These are phyloP conservation scores for Fistulifera solaris DNA, from an alignment of 108 stramenopile species.

Conservation along the genomic window DNA sequence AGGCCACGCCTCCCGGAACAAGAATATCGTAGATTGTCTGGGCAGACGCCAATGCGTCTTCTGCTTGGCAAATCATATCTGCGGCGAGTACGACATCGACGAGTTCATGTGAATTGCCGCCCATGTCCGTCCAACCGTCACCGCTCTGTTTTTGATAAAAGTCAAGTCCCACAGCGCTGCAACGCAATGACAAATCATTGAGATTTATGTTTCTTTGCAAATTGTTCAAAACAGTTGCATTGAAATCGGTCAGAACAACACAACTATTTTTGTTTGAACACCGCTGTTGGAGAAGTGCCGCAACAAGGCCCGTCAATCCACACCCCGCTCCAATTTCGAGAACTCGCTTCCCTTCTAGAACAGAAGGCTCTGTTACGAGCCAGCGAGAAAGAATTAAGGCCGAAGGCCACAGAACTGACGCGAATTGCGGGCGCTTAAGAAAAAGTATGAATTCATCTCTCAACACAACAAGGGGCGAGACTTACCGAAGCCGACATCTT, in stretches of 20 bases:
- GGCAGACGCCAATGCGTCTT: slow-evolving; percentile 63
- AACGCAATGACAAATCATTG: slow-evolving; percentile 31
- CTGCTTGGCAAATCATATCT: slow-evolving; percentile 74
- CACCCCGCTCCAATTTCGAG: slow-evolving; percentile 76
- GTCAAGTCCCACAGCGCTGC: slow-evolving; percentile 31
- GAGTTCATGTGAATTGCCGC: slow-evolving; percentile 13
- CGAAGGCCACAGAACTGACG: slow-evolving; percentile 73
- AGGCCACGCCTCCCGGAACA: slow-evolving; percentile 37
- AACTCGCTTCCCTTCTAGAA: slow-evolving; percentile 15
- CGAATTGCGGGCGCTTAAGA: too few species aligned
- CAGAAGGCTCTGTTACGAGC: slow-evolving; percentile 36
- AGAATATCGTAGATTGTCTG: slow-evolving; percentile 57
- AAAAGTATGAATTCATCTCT: too few species aligned
- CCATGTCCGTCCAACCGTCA: slow-evolving; percentile 38
- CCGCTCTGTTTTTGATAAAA: slow-evolving; percentile 47
- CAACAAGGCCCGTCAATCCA: slow-evolving; percentile 62
- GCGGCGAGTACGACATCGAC: slow-evolving; percentile 73
- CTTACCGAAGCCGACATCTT: slow-evolving; percentile 66
- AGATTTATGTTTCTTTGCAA: slow-evolving; percentile 46
- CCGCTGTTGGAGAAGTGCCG: slow-evolving; percentile 27
- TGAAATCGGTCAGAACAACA: slow-evolving; percentile 65
- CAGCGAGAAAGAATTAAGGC: slow-evolving; percentile 68
- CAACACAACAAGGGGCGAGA: too few species aligned
- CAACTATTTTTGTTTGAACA: background rate
- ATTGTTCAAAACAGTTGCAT: slow-evolving; percentile 61